Conservation (phyloP, 768 basidiomycete genomes). For the Amanita polypyramis region DNA sequence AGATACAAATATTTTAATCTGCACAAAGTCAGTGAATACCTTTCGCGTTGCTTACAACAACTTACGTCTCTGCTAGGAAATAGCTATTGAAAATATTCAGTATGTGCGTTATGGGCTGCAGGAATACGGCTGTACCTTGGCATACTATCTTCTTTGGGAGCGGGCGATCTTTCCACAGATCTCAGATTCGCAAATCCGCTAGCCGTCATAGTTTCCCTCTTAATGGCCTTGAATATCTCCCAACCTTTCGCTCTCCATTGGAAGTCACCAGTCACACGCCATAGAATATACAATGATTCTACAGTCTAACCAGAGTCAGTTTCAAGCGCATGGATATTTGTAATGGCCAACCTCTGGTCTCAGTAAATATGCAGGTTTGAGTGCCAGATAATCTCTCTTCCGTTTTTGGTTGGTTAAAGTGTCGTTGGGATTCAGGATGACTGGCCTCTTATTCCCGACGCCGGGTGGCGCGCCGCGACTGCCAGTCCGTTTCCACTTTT, state of each 20-base stretch:
- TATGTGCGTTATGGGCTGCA: not conserved
- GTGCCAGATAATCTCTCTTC: conserved; percentile 44
- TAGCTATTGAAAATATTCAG: conserved; percentile 22
- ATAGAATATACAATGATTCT: conserved; percentile 64
- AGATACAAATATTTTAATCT: conserved; percentile 69
- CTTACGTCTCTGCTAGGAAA: conserved; percentile 38
- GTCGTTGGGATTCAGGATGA: conserved; percentile 17
- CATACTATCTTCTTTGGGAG: conserved; percentile 43
- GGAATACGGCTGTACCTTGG: conserved; percentile 46
- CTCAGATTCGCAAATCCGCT: conserved; percentile 53
- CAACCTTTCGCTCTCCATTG: conserved; percentile 68
- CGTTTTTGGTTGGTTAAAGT: conserved; percentile 15
- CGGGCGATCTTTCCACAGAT: conserved; percentile 33
- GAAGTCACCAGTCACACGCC: conserved; percentile 55
- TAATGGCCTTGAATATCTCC: conserved; percentile 58
- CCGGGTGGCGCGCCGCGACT: conserved; percentile 42
- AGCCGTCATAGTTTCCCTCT: conserved; percentile 44
- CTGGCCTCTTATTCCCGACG: conserved; percentile 30
- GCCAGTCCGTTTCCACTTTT: conserved; percentile 37
- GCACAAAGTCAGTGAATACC: conserved; percentile 7
- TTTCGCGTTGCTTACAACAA: conserved; percentile 5
- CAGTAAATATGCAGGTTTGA: conserved; percentile 40
- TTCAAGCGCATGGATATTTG: not conserved
- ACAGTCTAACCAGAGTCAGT: conserved; percentile 38
- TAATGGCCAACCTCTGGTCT: conserved; percentile 50